Evolutionary conservation across 805 yeast species (phyloP), one percentile per base, ranked within the genome.

Genomic region (Barnettozyma siamensis): DNA sequence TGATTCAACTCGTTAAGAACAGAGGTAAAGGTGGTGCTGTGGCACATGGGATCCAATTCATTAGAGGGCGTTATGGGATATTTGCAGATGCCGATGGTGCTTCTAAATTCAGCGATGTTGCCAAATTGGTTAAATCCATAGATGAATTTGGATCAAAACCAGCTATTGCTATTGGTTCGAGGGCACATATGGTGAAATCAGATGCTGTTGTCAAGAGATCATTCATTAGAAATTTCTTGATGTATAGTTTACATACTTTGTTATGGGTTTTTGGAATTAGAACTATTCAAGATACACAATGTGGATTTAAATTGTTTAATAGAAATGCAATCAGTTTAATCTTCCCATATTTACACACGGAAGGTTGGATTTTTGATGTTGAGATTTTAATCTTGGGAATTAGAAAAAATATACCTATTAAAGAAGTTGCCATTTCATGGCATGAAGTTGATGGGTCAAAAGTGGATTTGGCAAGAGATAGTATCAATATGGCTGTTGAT

Each of bases 81-180:
- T 93, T 93, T 67, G 98, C 96, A 1, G 99, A 93, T 64, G 99
- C 98, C 1, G 99, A 93, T 64, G 98, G 98, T 27, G 98, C 99
- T 5, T 82, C 95, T 20, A 71, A 73, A 50, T 93, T 93, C 58
- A 55, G 75, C 20, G 96, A 89, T 60, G 67, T 84, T 20, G 56
- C 57, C 2, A 75, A 72, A 42, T 67, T 89, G 43, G 47, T 77
- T 10, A 57, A 55, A 3, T 62, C 67, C 11, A 67, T 83, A 23
- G 55, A 60, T 41, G 37, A 50, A 35, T 15, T 38, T 1, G 45
- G 41, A 7, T 45, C 46, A 17, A 40, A 52, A 7, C 74, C 88
- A 1, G 84, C 79, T 0, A 67, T 91, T 16, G 88, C 93, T 1
- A 75, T 91, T 38, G 99, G 99, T 3, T 86, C 96, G 18, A 76